phyloP scores from a whole-genome alignment of 768 basidiomycete genomes.

The Leucosporidium creatinivorum region DNA sequence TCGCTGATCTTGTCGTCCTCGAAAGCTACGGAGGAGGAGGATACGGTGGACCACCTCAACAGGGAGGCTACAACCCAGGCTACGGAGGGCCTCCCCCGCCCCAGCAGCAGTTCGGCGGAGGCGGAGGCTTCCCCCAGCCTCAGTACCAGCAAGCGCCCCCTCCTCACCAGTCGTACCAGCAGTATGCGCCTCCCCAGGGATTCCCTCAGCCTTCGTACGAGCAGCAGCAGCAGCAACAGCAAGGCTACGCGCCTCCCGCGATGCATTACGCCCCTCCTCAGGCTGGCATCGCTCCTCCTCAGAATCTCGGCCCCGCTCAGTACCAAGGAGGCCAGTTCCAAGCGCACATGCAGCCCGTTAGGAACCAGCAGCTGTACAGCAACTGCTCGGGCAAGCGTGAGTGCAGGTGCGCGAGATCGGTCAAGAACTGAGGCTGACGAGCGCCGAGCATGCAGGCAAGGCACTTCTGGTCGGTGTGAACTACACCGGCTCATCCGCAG shows the following conservation, averaged over 20 bases:
- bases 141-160: not conserved
- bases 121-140: not conserved
- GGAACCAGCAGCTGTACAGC: conserved; percentile 58
- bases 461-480: conserved; percentile 42
- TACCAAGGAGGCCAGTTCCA: conserved; percentile 33
- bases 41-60: no score
- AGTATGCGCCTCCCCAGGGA: conserved; percentile 1
- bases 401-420: no score
- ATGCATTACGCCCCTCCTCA: not conserved
- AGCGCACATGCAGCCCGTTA: conserved; percentile 33
- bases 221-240: conserved; percentile 3
- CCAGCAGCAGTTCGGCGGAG: not conserved
- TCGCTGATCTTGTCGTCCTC: no score
- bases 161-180: not conserved
- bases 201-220: not conserved
- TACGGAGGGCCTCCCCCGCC: not conserved
- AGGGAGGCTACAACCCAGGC: not conserved
- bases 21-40: no score
- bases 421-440: no score
- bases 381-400: conserved; percentile 50
- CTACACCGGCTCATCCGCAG: conserved; percentile 62
- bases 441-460: no score
- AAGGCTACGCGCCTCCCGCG: conserved; percentile 6
- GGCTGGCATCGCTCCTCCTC: conserved; percentile 4
- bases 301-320: conserved; percentile 23